Base-by-base conservation (phyloP, 2,329 filamentous ascomycete genomes). In the Nigrograna mackinnonii region DNA sequence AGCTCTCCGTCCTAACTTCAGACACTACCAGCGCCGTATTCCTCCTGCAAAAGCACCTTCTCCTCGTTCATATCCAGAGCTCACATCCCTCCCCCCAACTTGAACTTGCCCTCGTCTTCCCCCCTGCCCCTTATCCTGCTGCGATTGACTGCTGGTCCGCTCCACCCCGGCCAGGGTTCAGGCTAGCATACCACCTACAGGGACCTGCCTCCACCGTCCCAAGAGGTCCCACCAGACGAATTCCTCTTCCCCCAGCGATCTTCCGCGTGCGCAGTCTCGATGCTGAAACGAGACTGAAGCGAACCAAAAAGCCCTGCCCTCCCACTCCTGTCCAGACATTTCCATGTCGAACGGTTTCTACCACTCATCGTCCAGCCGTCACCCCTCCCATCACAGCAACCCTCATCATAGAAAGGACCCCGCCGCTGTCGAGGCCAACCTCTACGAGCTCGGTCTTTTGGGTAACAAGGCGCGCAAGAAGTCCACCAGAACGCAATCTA, bases 261-360 rank as follows among this genome's bases (percentile, higher is more conserved):
- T 54, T 52, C 52, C 54, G 39, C 48, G 41, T 42, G 49, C 21
- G 34, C 53, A 55, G 52, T 60, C 55, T 65, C 45, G 45, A 64
- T 67, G 59, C 61, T 68, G 65, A 68, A 68, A 68, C 65, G 58
- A 59, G 55, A 53, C 57, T 68, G 65, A 68, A 57, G 64, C 64
- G 59, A 64, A 57, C 60, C 43, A 61, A 63, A 57, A 52, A 50
- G 9, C 16, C 58, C 54, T 54, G 58, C 52, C 22, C 47, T 41
- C 51, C 50, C 53, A 52, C 55, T 54, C 57, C 51, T 55, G 43
- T 55, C 50, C 43, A 41, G 44, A 42, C 37, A 43, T 22, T 59
- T 57, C 62, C 63, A 67, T 68, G 65, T 67, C 65, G 60, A 62
- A 54, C 60, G 57, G 52, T 43, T 54, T 57, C 54, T 52, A 58